Evolutionary conservation across 2,329 filamentous ascomycete species (phyloP).

Genomic region (Phoma sp.): DNA sequence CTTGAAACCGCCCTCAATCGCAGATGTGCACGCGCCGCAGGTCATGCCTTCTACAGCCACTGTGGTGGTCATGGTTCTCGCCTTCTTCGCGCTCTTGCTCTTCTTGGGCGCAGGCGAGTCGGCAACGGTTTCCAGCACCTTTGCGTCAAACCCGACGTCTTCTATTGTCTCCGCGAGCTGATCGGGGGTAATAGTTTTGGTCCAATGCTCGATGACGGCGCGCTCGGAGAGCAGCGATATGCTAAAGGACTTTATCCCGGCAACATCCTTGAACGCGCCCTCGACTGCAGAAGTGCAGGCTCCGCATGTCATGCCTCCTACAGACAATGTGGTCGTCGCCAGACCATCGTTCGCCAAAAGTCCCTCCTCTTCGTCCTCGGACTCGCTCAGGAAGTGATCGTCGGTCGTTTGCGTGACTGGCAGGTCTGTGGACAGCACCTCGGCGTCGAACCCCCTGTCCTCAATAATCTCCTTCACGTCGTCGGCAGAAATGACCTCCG

Average conservation of each 20-base stretch:
- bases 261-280: conserved; percentile 75
- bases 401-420: conserved; percentile 56
- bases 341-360: conserved; percentile 46
- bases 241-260: conserved; percentile 76
- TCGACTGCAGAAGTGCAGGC: conserved; percentile 88
- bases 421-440: conserved; percentile 82
- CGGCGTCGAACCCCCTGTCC: conserved; percentile 88
- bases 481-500: conserved; percentile 73
- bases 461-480: conserved; percentile 85
- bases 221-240: conserved; percentile 85
- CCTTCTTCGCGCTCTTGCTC: conserved; percentile 50
- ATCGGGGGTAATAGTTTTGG: conserved; percentile 58
- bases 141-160: conserved; percentile 78
- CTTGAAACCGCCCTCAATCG: conserved; percentile 82
- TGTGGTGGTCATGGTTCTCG: conserved; percentile 71
- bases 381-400: conserved; percentile 46
- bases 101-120: conserved; percentile 42
- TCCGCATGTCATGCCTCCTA: conserved; percentile 91
- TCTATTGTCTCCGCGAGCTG: conserved; percentile 65
- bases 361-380: conserved; percentile 41
- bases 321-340: conserved; percentile 73
- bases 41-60: conserved; percentile 96
- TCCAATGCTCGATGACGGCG: conserved; percentile 83
- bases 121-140: conserved; percentile 73
- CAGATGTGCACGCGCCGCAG: conserved; percentile 93